These are phyloP conservation scores for Hemileia vastatrix DNA, from an alignment of 1,284 basidiomycete species.

Conservation along the genomic window DNA sequence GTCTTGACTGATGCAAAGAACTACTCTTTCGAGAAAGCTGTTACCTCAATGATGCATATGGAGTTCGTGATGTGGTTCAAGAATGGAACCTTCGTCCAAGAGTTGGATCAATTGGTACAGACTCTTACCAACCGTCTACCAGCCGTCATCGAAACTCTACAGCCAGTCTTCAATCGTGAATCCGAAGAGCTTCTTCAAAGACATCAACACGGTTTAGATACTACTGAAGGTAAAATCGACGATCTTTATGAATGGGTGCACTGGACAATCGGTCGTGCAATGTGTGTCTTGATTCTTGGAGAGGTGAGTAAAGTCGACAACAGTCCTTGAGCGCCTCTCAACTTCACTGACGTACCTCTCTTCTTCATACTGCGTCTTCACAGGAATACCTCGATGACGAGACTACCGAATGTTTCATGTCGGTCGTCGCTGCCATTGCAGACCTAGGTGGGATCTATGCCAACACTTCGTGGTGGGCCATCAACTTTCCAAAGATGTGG, in stretches of 20 bases:
- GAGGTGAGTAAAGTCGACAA: neutral
- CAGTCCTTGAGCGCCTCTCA: neutral
- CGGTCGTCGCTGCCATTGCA: slow-evolving; percentile 16
- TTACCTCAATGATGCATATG: slow-evolving; percentile 22
- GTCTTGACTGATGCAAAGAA: slow-evolving; percentile 22
- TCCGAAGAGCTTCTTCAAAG: slow-evolving; percentile 10
- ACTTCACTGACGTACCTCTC: neutral
- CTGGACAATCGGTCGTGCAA: slow-evolving; percentile 17
- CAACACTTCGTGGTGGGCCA: slow-evolving; percentile 17
- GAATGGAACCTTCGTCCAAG: slow-evolving; percentile 21
- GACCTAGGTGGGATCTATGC: slow-evolving; percentile 21
- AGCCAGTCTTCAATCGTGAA: slow-evolving; percentile 18
- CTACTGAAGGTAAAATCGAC: slow-evolving; percentile 3
- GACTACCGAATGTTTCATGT: slow-evolving; percentile 22
- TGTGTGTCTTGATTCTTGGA: slow-evolving; percentile 20
- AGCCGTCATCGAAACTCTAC: slow-evolving; percentile 17
- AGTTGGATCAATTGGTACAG: slow-evolving; percentile 17
- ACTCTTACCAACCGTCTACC: slow-evolving; percentile 14
- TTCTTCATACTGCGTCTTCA: neutral
- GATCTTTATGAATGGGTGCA: slow-evolving; percentile 20
- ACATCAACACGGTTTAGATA: neutral
- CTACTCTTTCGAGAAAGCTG: slow-evolving; percentile 21
- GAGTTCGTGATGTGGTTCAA: slow-evolving; percentile 25
- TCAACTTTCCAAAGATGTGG: slow-evolving; percentile 3
- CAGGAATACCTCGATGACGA: slow-evolving; percentile 7